Conservation (phyloP, 352 stramenopile genomes). For the Phytopythium helicoides region DNA sequence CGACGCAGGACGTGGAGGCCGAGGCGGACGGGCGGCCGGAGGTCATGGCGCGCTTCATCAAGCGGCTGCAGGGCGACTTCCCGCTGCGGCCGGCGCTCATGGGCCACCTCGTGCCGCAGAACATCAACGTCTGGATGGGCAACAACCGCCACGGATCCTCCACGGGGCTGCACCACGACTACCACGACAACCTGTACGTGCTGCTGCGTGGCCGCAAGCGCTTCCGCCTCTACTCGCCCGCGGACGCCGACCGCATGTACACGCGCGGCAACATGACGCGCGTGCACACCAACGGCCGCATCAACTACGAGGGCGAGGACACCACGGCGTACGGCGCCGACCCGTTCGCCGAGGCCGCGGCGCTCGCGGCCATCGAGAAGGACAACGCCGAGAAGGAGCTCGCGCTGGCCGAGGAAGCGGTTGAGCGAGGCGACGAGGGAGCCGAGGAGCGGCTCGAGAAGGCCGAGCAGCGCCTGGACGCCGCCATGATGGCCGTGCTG, state of each 20-base stretch:
- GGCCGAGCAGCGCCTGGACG: constrained; percentile 63
- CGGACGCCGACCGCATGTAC: constrained; percentile 91
- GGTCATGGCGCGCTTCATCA: constrained; percentile 86
- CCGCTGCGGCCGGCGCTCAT: constrained; percentile 83
- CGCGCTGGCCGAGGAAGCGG: constrained; percentile 46
- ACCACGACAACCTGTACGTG: constrained; percentile 99
- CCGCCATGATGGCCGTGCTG: constrained; percentile 77
- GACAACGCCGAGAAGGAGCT: constrained; percentile 63
- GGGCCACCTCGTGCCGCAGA: constrained; percentile 90
- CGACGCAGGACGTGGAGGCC: constrained; percentile 86
- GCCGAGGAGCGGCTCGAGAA: constrained; percentile 45
- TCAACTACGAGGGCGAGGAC: constrained; percentile 93
- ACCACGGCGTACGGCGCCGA: constrained; percentile 82
- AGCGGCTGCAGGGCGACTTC: constrained; percentile 71
- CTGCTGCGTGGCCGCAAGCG: constrained; percentile 92
- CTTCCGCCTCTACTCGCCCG: constrained; percentile 94
- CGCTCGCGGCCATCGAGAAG: constrained; percentile 60
- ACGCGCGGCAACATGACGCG: constrained; percentile 74
- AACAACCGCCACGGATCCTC: constrained; percentile 79
- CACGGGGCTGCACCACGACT: constrained; percentile 97
- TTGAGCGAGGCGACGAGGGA: constrained; percentile 41
- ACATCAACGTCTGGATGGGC: constrained; percentile 98
- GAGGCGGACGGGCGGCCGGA: constrained; percentile 74
- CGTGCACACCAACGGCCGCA: constrained; percentile 94
- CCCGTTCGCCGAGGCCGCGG: constrained; percentile 45